Base-by-base conservation (phyloP, 2,329 filamentous ascomycete species). In the Pseudogymnoascus sp. region DNA sequence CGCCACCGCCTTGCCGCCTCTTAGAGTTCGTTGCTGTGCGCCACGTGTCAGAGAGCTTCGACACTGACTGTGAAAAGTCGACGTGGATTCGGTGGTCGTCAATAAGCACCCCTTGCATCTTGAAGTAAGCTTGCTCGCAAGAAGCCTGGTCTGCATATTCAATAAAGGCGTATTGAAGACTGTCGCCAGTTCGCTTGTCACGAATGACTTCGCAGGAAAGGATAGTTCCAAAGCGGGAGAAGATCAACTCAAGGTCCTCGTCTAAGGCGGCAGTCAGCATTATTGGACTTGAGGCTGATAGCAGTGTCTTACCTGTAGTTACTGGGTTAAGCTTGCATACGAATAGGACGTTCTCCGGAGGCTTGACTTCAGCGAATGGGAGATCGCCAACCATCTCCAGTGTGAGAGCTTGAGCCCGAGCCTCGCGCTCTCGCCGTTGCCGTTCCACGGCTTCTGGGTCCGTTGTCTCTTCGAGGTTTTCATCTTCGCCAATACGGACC, bases 291-390 rank as follows among this genome's bases (percentile, higher is more conserved):
- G 23, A 65, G 34, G 14, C 46, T 36, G 12, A 31, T 16, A 40
- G 34, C 37, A 62, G 28, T 36, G 2, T 69, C 72, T 66, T 73
- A 82, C 81, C 81, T 72, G 91, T 89, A 8, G 95, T 99, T 56
- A 99, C 92, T 0, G 95, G 95, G 70, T 99, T 99, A 46, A 99
- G 82, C 75, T 99, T 99, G 87, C 95, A 99, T 46, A 99, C 93
- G 73, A 99, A 99, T 1, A 99, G 82, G 12, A 99, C 88, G 75
- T 99, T 97, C 78, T 99, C 95, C 0, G 95, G 95, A 4, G 95
- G 95, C 70, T 93, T 96, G 70, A 99, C 93, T 76, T 99, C 95
- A 64, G 95, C 95, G 75, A 97, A 99, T 4, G 95, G 95, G 64
- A 99, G 79, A 74, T 99, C 95, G 46, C 95, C 95, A 77, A 99